Base-by-base conservation (phyloP, 768 basidiomycete genomes). In the Lentinula sp. region DNA sequence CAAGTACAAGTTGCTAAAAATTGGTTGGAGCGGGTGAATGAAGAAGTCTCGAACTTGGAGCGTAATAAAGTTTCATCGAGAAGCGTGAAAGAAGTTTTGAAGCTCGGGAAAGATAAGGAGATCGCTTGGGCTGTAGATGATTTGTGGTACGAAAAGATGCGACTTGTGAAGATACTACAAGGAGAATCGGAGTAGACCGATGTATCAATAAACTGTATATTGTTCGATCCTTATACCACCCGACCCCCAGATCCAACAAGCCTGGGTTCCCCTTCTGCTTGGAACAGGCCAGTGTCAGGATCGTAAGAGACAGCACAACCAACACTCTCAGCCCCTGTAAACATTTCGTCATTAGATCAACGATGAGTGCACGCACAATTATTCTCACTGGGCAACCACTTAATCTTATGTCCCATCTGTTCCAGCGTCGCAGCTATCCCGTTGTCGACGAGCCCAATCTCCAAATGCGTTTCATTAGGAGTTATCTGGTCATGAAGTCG, bases 111-210 rank as follows among this genome's bases (percentile, higher is more conserved):
- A 54, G 81, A 87, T 64, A 76, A 74, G 51, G 70, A 65, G 8
- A 82, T 89, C 16, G 70, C 63, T 8, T 91, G 89, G 87, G 73
- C 69, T 42, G 66, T 73, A 31, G 88, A 91, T 66, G 65, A 63
- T 50, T 71, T 73, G 50, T 91, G 86, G 84, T 76, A 83, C 23
- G 69, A 73, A 16, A 59, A 82, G 23, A 82, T 83, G 77, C 67
- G 66, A 35, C 61, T 77, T 15, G 46, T 39, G 31, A 40, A 48
- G 31, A 59, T 59, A 11, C 32, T 59, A 28, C 39, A 37, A 31
- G 55, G 55, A 32, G 50, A 51, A 35, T n/a, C 13, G 16, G 50
- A 35, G 50, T 51, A 16, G 8, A 28, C 16, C 15, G 31, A 32
- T 35, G 28, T 2, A 18, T 10, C 21, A 21, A n/a, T 9, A 23